These are phyloP conservation scores for Cadophora malorum DNA, from an alignment of 2,329 filamentous ascomycete species.

Conservation along the genomic window DNA sequence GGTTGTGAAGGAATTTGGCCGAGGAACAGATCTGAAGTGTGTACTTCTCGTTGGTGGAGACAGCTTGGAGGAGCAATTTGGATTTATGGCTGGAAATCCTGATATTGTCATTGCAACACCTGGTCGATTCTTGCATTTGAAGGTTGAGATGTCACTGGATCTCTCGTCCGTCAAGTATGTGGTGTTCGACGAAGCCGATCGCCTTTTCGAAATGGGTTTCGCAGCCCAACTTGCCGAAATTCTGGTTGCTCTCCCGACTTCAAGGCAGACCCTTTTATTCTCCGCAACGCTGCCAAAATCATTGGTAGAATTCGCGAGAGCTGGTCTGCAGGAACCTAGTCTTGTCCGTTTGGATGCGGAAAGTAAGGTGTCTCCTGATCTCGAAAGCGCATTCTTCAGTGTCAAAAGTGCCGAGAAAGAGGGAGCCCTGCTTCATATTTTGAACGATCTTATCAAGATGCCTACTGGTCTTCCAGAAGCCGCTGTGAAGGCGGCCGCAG, in stretches of 20 bases:
- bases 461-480: slow-evolving; percentile 70
- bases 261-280: slow-evolving; percentile 90
- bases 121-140: slow-evolving; percentile 93
- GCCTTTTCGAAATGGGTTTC: slow-evolving; percentile 98
- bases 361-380: slow-evolving; percentile 92
- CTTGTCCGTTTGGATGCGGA: slow-evolving; percentile 92
- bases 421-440: slow-evolving; percentile 84
- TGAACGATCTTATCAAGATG: slow-evolving; percentile 93
- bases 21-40: slow-evolving; percentile 89
- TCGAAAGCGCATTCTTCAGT: slow-evolving; percentile 95
- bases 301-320: slow-evolving; percentile 92
- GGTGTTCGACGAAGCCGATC: slow-evolving; percentile 97
- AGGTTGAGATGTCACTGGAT: slow-evolving; percentile 94
- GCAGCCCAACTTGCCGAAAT: slow-evolving; percentile 93
- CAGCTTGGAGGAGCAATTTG: slow-evolving; percentile 93
- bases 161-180: slow-evolving; percentile 92
- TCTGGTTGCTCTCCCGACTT: slow-evolving; percentile 81
- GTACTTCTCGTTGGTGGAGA: slow-evolving; percentile 93
- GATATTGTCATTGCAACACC: slow-evolving; percentile 98
- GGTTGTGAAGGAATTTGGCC: slow-evolving; percentile 92
- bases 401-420: slow-evolving; percentile 95
- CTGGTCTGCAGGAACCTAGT: slow-evolving; percentile 89
- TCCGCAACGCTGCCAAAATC: slow-evolving; percentile 95
- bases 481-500: slow-evolving; percentile 43
- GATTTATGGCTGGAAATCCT: slow-evolving; percentile 89